Base-by-base conservation (phyloP, 129 eudicot genomes). In the Saussurea involucrata region DNA sequence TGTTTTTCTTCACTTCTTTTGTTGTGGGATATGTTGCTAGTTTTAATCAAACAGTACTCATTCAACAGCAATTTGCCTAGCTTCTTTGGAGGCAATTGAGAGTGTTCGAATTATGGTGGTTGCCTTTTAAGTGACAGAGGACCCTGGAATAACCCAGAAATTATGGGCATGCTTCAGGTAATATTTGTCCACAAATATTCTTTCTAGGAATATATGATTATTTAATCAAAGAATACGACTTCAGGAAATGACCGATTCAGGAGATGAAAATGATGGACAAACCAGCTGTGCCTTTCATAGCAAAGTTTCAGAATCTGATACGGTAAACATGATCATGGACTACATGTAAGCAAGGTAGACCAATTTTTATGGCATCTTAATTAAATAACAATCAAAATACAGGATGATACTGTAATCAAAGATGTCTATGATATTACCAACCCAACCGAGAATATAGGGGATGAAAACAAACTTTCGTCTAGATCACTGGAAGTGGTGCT, bases 111-210 rank as follows among this genome's bases (percentile, higher is more conserved):
- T 0, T 66, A 25, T 36, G 90, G 93, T 36, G 90, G 93, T 6
- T 88, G 93, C 79, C 83, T 83, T 24, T 69, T 76, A 25, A 81
- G 88, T 29, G 90, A 88, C 17, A 88, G 86, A 81, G 93, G 93
- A 67, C 93, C 93, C 4, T 88, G 90, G 93, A 88, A 79, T 80
- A 87, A 88, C 76, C 88, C 86, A 20, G 68, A 75, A 40, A 84
- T 81, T 18, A 63, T 70, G 12, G 68, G 34, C 27, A 22, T 63
- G 74, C 88, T 88, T 68, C 79, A 88, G 89, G 92, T 87, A 20
- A 53, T 71, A 44, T 44, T 13, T 13, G 6, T 12, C 3, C 29
- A 27, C 29, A 27, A 27, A 27, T 27, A 44, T 44, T 44, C 5
- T 44, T 44, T 44, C 55, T 44, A 2, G 2, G 18, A 13, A 40